Conservation (phyloP, 371 early-diverging fungal species). For the Mucor circinelloides region DNA sequence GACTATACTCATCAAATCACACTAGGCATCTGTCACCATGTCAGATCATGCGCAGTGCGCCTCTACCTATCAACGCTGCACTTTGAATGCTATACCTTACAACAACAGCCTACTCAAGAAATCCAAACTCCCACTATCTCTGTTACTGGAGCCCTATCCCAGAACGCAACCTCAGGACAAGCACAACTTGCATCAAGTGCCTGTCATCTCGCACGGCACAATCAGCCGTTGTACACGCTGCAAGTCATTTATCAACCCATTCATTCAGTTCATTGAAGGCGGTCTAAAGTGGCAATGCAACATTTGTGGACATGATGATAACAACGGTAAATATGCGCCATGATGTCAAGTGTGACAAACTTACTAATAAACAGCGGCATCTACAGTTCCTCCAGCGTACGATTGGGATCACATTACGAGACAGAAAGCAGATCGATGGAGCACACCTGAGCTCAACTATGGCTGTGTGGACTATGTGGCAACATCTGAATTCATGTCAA, state of each 20-base stretch:
- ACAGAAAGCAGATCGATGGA: constrained; percentile 67
- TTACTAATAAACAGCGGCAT: not conserved
- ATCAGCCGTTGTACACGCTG: constrained; percentile 82
- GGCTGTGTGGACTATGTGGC: constrained; percentile 81
- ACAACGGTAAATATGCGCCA: constrained; percentile 57
- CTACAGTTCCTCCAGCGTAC: constrained; percentile 68
- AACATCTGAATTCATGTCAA: constrained; percentile 79
- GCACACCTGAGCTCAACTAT: constrained; percentile 72
- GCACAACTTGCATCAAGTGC: constrained; percentile 29
- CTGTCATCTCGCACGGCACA: constrained; percentile 64
- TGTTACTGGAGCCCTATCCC: constrained; percentile 74
- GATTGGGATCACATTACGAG: constrained; percentile 77
- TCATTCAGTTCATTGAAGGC: constrained; percentile 75
- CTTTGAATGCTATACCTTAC: constrained; percentile 73
- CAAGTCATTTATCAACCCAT: constrained; percentile 86
- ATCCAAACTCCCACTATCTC: constrained; percentile 72
- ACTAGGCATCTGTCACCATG: constrained; percentile 46
- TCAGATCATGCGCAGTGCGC: constrained; percentile 49
- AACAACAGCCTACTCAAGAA: constrained; percentile 62
- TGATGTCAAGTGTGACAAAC: not conserved
- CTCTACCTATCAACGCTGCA: constrained; percentile 68
- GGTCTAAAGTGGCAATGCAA: constrained; percentile 85
- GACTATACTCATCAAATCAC: not conserved
- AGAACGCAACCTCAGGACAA: constrained; percentile 37
- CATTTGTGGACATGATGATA: constrained; percentile 73